These are phyloP conservation scores for Auricularia cornea DNA, from an alignment of 768 basidiomycete species.

Conservation along the genomic window DNA sequence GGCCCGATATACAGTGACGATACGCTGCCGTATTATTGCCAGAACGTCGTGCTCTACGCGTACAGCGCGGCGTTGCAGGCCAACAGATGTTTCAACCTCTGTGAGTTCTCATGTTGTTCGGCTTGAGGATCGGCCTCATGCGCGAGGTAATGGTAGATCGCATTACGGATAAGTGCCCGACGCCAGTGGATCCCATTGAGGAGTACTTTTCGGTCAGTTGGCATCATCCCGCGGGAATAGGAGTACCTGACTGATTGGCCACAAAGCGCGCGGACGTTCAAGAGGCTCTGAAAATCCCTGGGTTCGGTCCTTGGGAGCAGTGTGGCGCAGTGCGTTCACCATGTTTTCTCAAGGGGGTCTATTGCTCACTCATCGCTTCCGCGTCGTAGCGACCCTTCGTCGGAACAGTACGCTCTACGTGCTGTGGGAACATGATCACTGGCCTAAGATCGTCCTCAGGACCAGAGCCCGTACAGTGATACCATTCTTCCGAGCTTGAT, in stretches of 20 bases:
- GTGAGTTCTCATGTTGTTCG: neutral
- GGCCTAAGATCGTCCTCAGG: neutral
- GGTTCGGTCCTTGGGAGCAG: constrained; percentile 4
- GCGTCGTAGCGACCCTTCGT: neutral
- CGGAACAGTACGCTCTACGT: neutral
- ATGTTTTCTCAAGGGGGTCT: neutral
- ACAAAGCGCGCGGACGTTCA: constrained; percentile 4
- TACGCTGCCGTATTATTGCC: no score
- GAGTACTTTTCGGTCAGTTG: constrained; percentile 5
- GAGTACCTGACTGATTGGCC: neutral
- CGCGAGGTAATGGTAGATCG: neutral
- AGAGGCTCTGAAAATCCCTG: constrained; percentile 1
- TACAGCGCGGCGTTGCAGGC: neutral
- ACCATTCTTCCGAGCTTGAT: constrained; percentile 6
- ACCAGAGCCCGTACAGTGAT: constrained; percentile 4
- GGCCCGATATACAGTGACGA: neutral
- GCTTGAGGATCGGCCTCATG: neutral
- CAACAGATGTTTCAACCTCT: constrained; percentile 2
- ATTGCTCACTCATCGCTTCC: neutral
- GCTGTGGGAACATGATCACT: neutral
- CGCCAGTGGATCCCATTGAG: constrained; percentile 5
- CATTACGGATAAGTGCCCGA: constrained; percentile 8
- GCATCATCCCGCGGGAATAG: neutral
- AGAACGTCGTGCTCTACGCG: neutral
- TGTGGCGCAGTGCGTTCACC: constrained; percentile 3